These are phyloP conservation scores for Oxyria digyna DNA, from an alignment of 148 eudicot species.

Conservation along the genomic window DNA sequence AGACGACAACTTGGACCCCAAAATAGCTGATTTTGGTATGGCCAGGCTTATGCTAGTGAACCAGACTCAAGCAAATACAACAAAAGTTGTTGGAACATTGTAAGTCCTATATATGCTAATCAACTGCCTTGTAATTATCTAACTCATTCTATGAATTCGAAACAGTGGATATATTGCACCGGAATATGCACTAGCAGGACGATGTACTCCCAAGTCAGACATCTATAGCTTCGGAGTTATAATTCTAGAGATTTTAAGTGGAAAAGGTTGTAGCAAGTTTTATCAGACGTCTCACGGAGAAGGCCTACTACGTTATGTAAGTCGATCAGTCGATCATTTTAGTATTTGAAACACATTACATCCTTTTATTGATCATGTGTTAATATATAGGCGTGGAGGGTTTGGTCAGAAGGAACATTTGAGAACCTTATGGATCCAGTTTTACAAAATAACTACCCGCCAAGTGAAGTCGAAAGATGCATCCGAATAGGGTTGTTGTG, in stretches of 20 bases:
- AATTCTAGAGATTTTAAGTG: background rate
- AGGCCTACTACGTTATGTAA: background rate
- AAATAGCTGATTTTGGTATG: constrained; percentile 11
- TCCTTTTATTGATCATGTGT: background rate
- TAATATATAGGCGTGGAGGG: background rate
- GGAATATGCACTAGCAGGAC: background rate
- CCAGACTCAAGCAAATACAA: constrained; percentile 10
- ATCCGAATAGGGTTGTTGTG: background rate
- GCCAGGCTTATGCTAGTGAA: background rate
- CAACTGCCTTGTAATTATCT: too few relatives aligned
- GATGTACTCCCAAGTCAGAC: background rate
- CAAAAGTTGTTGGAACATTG: constrained; percentile 9
- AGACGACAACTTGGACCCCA: constrained; percentile 3
- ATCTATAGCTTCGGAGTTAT: background rate
- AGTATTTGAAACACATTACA: background rate
- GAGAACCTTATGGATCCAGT: background rate
- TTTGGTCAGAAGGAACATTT: background rate
- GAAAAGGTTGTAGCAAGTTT: background rate
- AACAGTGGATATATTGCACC: background rate
- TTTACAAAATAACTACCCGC: background rate
- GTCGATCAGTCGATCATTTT: background rate
- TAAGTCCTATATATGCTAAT: constrained; percentile 6
- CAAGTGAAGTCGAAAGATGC: background rate
- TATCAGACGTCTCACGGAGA: background rate
- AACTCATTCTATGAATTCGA: background rate